Evolutionary conservation across 139 green algal species (phyloP), one percentile per base, ranked within the genome.

Genomic region (Ettlia oleoabundans): DNA sequence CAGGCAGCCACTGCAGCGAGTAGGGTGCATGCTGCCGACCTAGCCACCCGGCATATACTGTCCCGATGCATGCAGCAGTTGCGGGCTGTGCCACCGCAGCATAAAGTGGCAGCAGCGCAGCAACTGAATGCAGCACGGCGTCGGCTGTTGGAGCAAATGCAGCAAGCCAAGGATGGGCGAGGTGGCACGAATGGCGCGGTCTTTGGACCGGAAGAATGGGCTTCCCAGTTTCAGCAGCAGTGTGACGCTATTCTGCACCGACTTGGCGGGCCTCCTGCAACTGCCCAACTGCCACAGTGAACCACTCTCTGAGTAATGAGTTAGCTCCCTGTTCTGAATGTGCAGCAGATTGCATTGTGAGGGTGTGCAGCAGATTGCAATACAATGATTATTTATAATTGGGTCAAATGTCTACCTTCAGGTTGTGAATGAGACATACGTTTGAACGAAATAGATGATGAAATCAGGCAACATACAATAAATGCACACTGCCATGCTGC

Each of bases 1-100:
- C 73, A 80, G 35, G 73, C 73, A 2, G 73, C 37, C 33, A 80
- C 73, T 3, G 51, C 73, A n/a, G 73, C 73, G 26, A 80, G 53
- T 37, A 15, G 26, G 28, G 37, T 40, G 73, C 73, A 80, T 10
- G 52, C 73, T 68, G 35, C 63, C 2, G 73, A 80, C n/a, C 21
- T 80, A 9, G 73, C 73, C 1, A 80, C 73, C 0, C 73, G 73
- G 53, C 73, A 69, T 22, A 35, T 68, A 2, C 73, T 80, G 24
- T 68, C 53, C 1, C 51, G 63, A 2, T 37, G 33, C 73, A 80
- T 80, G 73, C 52, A 28, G 52, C 73, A n/a, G 6, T 24, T 80
- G 24, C 35, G 21, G 28, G 7, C 22, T 9, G 73, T 35, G 38
- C 35, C 32, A 35, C 53, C 62, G 35, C 53, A 52, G 35, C 24